These are phyloP conservation scores for Choiromyces venosus DNA, from an alignment of 495 filamentous ascomycete species.

Conservation along the genomic window DNA sequence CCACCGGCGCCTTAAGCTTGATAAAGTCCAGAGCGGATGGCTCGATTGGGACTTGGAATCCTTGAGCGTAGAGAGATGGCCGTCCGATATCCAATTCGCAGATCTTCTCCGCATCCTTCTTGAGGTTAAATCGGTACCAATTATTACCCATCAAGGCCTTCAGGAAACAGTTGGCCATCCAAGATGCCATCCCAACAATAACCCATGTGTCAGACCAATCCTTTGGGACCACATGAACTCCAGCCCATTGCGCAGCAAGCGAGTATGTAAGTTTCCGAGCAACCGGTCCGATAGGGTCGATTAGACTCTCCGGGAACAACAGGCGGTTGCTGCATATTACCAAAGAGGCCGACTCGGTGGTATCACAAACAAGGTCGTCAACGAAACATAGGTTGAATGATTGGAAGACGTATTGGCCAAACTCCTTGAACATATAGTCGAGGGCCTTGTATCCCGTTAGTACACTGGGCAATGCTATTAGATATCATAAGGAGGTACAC, in stretches of 20 bases:
- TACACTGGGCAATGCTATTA: not conserved
- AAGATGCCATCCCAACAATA: constrained; percentile 85
- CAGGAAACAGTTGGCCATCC: constrained; percentile 89
- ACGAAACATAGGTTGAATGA: constrained; percentile 85
- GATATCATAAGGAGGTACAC: constrained; percentile 2
- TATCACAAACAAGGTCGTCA: constrained; percentile 72
- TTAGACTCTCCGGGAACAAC: constrained; percentile 72
- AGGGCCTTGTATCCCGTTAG: constrained; percentile 51
- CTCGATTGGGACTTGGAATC: constrained; percentile 70
- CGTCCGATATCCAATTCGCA: constrained; percentile 74
- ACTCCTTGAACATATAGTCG: constrained; percentile 78
- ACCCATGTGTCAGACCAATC: constrained; percentile 80
- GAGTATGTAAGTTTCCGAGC: constrained; percentile 74
- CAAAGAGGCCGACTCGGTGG: constrained; percentile 68
- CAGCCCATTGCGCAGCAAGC: constrained; percentile 88
- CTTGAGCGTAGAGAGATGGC: constrained; percentile 75
- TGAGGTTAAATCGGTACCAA: constrained; percentile 85
- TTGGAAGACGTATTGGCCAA: constrained; percentile 73
- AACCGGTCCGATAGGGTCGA: constrained; percentile 72
- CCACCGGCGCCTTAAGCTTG: constrained; percentile 80
- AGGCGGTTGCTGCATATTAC: constrained; percentile 82
- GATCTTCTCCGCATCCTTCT: constrained; percentile 72
- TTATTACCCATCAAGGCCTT: constrained; percentile 86
- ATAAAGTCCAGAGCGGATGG: constrained; percentile 80
- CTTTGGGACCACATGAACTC: constrained; percentile 78